phyloP scores from a whole-genome alignment of 768 basidiomycete genomes.

The Crucibulum laeve region DNA sequence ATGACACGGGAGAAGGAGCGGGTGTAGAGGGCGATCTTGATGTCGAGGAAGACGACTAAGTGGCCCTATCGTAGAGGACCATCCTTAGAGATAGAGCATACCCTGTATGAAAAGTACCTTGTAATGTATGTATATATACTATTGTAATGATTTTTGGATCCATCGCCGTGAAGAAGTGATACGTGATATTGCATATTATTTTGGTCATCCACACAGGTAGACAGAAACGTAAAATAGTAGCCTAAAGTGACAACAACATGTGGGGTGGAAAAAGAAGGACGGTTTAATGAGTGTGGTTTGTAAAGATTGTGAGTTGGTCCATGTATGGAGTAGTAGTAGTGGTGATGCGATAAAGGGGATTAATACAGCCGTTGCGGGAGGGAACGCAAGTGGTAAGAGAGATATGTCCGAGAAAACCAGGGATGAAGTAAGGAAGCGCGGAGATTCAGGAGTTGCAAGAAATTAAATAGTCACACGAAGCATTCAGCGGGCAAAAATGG shows the following conservation, averaged over 20 bases:
- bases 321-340: background rate
- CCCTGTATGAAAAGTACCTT: too few species aligned
- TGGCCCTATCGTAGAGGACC: too few species aligned
- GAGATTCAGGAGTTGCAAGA: background rate
- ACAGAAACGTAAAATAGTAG: background rate
- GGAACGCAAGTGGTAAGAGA: slow-evolving; percentile 62
- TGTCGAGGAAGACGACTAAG: slow-evolving; percentile 49
- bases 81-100: too few species aligned
- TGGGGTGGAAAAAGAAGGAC: background rate
- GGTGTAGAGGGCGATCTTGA: slow-evolving; percentile 72
- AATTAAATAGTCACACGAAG: background rate
- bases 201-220: background rate
- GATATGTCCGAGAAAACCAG: slow-evolving; percentile 68
- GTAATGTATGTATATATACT: too few species aligned
- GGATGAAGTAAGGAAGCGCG: slow-evolving; percentile 11
- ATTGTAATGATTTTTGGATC: too few species aligned
- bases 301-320: slow-evolving; percentile 2
- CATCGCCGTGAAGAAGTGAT: too few species aligned
- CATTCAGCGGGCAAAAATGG: slow-evolving; percentile 47
- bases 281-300: background rate
- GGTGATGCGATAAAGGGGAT: background rate
- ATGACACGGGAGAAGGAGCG: slow-evolving; percentile 61
- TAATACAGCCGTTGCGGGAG: slow-evolving; percentile 50
- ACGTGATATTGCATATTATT: slow-evolving; percentile 12
- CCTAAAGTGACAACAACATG: background rate